These are phyloP conservation scores for Psilocybe azurescens DNA, from an alignment of 768 basidiomycete genomes.

Conservation along the genomic window DNA sequence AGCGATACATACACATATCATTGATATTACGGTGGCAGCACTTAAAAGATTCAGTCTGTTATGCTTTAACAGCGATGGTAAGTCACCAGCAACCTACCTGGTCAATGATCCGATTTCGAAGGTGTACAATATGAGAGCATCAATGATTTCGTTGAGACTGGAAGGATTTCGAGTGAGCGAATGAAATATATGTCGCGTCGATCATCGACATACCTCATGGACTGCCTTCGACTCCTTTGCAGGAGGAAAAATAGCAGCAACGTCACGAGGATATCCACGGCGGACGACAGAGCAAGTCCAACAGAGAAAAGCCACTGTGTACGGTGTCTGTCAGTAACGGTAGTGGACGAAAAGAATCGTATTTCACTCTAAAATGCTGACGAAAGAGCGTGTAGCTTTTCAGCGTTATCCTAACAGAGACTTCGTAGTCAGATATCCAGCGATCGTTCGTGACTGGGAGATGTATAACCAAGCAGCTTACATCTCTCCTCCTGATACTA, in stretches of 20 bases:
- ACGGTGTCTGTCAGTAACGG: neutral
- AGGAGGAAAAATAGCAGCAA: constrained; percentile 46
- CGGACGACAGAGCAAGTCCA: constrained; percentile 53
- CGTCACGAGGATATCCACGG: constrained; percentile 53
- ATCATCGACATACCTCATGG: constrained; percentile 36
- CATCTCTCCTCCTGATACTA: constrained; percentile 8
- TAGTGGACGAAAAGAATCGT: neutral
- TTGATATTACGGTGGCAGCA: constrained; percentile 47
- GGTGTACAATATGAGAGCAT: constrained; percentile 50
- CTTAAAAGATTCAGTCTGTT: constrained; percentile 19
- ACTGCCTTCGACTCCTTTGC: constrained; percentile 37
- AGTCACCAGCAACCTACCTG: constrained; percentile 31
- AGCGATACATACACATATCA: constrained; percentile 45
- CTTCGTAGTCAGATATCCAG: neutral
- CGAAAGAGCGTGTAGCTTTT: constrained; percentile 12
- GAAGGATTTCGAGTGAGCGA: neutral
- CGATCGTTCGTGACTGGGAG: neutral
- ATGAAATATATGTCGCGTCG: neutral
- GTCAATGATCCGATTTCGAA: constrained; percentile 57
- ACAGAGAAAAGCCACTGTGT: constrained; percentile 55
- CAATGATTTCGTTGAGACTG: constrained; percentile 50
- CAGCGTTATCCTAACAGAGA: constrained; percentile 21
- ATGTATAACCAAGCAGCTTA: neutral
- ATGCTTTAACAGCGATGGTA: neutral
- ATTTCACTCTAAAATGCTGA: constrained; percentile 18